Evolutionary conservation across 495 filamentous ascomycete genomes (phyloP).

Genomic region (Extremus antarcticus): DNA sequence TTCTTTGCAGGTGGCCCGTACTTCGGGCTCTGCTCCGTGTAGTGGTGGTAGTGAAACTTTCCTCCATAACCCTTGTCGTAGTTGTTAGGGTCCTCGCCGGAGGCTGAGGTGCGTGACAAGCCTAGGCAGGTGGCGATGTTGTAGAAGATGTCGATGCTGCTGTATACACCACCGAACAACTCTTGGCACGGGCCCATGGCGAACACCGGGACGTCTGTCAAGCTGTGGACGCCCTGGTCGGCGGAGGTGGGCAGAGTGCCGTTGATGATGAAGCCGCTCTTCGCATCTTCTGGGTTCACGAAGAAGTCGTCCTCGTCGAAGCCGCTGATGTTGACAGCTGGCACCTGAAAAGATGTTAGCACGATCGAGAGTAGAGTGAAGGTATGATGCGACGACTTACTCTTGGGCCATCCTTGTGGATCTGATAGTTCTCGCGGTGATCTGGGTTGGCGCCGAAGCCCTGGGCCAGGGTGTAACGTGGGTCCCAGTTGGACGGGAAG

Average conservation of each 20-base stretch:
- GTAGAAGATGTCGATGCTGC: conserved; percentile 62
- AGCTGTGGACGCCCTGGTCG: conserved; percentile 52
- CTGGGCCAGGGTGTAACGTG: conserved; percentile 59
- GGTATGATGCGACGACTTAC: conserved; percentile 34
- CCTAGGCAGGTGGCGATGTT: conserved; percentile 60
- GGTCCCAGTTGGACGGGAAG: conserved; percentile 68
- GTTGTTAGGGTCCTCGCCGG: not conserved
- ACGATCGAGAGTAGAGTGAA: conserved; percentile 30
- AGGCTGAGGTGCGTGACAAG: conserved; percentile 28
- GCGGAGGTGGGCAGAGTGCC: conserved; percentile 48
- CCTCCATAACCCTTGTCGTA: not conserved
- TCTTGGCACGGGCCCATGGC: conserved; percentile 64
- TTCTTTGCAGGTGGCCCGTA: not conserved
- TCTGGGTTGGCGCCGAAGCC: conserved; percentile 56
- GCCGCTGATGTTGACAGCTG: conserved; percentile 38
- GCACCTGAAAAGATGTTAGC: conserved; percentile 31
- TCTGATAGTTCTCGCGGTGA: conserved; percentile 53
- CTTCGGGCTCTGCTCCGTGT: not conserved
- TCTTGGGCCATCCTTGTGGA: conserved; percentile 25
- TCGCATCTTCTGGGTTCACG: conserved; percentile 50
- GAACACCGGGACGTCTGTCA: conserved; percentile 68
- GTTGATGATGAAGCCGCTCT: conserved; percentile 55
- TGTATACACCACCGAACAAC: conserved; percentile 55
- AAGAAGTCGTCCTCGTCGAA: conserved; percentile 36
- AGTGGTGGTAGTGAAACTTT: not conserved